phyloP scores from a whole-genome alignment of 345 rosid genomes.

The Sisymbrium irio region DNA sequence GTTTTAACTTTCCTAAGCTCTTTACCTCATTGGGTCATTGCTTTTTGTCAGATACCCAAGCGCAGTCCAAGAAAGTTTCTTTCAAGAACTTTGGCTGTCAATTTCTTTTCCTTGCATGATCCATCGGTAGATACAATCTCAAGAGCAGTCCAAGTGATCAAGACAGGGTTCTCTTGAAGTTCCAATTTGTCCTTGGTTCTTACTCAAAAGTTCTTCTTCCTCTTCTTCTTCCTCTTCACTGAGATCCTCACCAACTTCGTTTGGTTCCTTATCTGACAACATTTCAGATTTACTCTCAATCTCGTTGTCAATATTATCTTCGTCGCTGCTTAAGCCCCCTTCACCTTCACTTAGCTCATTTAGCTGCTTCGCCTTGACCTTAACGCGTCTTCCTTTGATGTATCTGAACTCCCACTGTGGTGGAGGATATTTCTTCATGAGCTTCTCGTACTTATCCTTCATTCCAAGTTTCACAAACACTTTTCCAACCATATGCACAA shows the following conservation, averaged over 20 bases:
- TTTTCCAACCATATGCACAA: conserved; percentile 69
- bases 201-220: neutral
- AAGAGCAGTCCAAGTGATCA: conserved; percentile 25
- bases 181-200: neutral
- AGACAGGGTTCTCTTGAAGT: conserved; percentile 15
- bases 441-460: conserved; percentile 68
- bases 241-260: conserved; percentile 20
- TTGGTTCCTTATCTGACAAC: neutral
- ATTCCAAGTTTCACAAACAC: conserved; percentile 62
- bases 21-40: neutral
- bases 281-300: conserved; percentile 12
- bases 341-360: conserved; percentile 34
- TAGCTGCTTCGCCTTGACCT: conserved; percentile 50
- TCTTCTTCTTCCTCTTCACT: conserved; percentile 27
- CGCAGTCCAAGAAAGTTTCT: conserved; percentile 7
- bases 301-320: conserved; percentile 3
- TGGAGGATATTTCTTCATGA: conserved; percentile 76
- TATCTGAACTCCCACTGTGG: conserved; percentile 73
- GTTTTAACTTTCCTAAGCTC: neutral
- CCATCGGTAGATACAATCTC: neutral
- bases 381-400: conserved; percentile 80
- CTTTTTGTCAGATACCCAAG: neutral
- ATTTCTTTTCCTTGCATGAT: conserved; percentile 2
- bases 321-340: conserved; percentile 21
- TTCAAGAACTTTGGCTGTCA: neutral